These are phyloP conservation scores for Solanum peruvianum DNA, from an alignment of 257 asterid genomes.

Conservation along the genomic window DNA sequence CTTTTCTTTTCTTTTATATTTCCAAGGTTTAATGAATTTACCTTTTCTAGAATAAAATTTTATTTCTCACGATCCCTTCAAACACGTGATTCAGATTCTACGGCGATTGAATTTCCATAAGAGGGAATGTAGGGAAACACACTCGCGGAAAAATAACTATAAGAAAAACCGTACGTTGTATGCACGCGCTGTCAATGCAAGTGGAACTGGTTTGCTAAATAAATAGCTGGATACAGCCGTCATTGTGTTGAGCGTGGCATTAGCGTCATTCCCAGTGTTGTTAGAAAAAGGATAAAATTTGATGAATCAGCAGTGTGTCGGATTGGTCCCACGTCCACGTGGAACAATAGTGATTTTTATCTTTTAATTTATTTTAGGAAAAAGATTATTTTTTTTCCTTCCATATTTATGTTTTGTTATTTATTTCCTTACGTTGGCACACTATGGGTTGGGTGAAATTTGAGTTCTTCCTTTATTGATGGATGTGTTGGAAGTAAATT, in stretches of 20 bases:
- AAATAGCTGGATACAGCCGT: background rate
- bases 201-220: background rate
- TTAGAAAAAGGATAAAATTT: background rate
- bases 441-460: background rate
- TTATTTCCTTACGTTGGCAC: background rate
- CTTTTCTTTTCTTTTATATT: background rate
- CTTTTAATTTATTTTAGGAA: background rate
- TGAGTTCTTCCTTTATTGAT: background rate
- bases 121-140: background rate
- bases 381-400: background rate
- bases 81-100: background rate
- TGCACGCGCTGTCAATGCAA: background rate
- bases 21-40: background rate
- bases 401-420: background rate
- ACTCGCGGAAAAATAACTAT: background rate
- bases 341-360: background rate
- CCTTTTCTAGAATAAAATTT: background rate
- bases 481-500: background rate
- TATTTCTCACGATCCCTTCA: background rate
- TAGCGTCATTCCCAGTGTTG: background rate
- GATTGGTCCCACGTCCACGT: background rate
- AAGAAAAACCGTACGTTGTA: background rate
- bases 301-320: background rate
- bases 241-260: background rate
- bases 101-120: background rate